Base-by-base conservation (phyloP, 2,329 filamentous ascomycete genomes). In the Neonectria sp. region DNA sequence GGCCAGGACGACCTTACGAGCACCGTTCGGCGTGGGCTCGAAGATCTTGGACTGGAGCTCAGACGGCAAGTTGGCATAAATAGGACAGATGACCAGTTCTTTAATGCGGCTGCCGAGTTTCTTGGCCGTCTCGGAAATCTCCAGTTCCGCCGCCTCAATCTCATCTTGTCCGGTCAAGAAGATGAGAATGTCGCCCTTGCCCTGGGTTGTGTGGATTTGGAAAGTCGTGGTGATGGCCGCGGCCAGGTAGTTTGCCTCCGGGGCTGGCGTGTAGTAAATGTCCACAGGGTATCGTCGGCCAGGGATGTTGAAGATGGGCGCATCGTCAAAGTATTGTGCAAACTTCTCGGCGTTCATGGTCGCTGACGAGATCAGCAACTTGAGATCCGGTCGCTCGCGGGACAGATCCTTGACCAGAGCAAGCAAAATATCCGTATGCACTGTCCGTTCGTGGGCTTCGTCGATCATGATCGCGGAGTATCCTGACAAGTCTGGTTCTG, bases 141-240 rank as follows among this genome's bases (percentile, higher is more conserved):
- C 93, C 73, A 92, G 90, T 75, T 96, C 93, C 0, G 94, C 95
- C 1, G 93, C 90, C 75, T 97, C 95, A 60, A 99, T 99, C 77
- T 99, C 96, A 75, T 98, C 96, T 77, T 98, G 95, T 46, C 96
- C 96, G 0, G 95, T 98, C 40, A 99, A 83, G 80, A 99, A 99
- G 3, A 98, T 94, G 4, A 99, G 83, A 21, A 99, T 97, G 75
- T 98, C 96, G 13, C 96, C 96, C 65, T 89, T 89, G 0, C 91
- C 91, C 77, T 97, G 94, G 0, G 91, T 93, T 0, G 95, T 92
- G 76, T 99, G 96, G 46, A 98, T 97, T 77, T 98, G 95, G 75
- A 98, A 97, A 6, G 97, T 91, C 0, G 95, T 98, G 0, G 94
- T 97, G 68, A 98, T 94, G 29, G 94, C 94, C 1, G 96, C 95